A percentile compares a stretch with the other conserved stretches of the same genome.
These are phyloP conservation scores for Cladorrhinum sp. DNA, from an alignment of 2,329 filamentous ascomycete species.

Conservation along the genomic window DNA sequence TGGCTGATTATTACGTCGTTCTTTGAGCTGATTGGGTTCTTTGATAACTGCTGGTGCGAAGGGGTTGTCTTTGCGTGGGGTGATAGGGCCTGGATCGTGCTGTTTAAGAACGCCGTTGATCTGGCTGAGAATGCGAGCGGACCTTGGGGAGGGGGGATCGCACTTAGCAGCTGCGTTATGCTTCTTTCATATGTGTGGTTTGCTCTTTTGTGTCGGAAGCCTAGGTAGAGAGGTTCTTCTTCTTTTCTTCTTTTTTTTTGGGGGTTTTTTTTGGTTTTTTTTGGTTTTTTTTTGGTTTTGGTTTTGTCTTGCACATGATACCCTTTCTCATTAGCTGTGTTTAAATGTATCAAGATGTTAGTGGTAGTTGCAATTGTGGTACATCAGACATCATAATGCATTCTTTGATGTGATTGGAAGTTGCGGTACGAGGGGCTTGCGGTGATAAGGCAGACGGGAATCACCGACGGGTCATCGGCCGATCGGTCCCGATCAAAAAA, in stretches of 20 bases:
- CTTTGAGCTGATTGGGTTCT: constrained; percentile 2
- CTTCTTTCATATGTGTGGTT: background rate
- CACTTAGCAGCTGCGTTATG: background rate
- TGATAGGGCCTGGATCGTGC: background rate
- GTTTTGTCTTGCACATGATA: background rate
- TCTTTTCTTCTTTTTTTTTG: too few relatives aligned
- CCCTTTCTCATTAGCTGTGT: too few relatives aligned
- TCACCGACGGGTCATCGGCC: background rate
- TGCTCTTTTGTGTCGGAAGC: background rate
- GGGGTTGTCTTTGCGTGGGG: background rate
- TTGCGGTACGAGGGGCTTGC: background rate
- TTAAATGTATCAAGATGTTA: too few relatives aligned
- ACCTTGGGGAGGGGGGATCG: background rate
- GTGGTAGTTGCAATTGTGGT: too few relatives aligned
- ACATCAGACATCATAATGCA: too few relatives aligned
- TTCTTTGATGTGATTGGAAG: too few relatives aligned
- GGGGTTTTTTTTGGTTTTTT: too few relatives aligned
- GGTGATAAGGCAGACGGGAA: background rate
- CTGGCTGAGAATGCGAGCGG: background rate
- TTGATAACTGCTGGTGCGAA: constrained; percentile 4
- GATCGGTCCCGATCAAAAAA: background rate
- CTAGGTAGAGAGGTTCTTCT: background rate
- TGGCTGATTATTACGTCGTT: constrained; percentile 1
- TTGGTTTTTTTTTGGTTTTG: too few relatives aligned
- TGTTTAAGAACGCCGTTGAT: background rate